Evolutionary conservation across 2,329 filamentous ascomycete species (phyloP).

Genomic region (Aureobasidium musti): DNA sequence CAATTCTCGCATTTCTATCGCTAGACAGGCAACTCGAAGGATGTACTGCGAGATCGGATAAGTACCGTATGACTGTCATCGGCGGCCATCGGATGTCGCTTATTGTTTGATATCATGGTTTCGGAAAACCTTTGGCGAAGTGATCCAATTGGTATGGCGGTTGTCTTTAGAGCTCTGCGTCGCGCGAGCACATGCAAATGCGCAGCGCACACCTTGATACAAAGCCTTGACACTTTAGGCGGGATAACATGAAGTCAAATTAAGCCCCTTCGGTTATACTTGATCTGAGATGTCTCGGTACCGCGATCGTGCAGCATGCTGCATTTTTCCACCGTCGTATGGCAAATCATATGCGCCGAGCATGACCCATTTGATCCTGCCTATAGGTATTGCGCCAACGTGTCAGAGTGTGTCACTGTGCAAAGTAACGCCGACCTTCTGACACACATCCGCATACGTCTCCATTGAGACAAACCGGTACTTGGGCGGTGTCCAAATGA

Average conservation of each 20-base stretch:
- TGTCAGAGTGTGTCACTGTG: not conserved
- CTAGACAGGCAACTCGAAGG: not conserved
- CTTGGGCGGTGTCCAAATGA: not conserved
- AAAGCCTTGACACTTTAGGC: not conserved
- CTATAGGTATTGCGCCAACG: not conserved
- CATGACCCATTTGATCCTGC: not conserved
- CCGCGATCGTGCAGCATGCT: not conserved
- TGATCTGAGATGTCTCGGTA: not conserved
- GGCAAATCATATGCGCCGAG: not conserved
- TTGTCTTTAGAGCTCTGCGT: not conserved
- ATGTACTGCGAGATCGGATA: not conserved
- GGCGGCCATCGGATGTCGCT: not conserved
- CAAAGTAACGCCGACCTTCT: not conserved
- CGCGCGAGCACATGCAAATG: not conserved
- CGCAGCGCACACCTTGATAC: not conserved
- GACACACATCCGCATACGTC: not conserved
- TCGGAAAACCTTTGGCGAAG: not conserved
- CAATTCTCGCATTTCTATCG: not conserved
- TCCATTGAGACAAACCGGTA: not conserved
- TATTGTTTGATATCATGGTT: not conserved
- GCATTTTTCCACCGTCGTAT: not conserved
- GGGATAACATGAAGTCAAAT: constrained; percentile 1
- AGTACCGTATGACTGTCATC: not conserved
- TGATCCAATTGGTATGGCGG: not conserved
- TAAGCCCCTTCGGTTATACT: constrained; percentile 20